These are phyloP conservation scores for Pestalotiopsis sp. DNA, from an alignment of 2,329 filamentous ascomycete species.

Conservation along the genomic window DNA sequence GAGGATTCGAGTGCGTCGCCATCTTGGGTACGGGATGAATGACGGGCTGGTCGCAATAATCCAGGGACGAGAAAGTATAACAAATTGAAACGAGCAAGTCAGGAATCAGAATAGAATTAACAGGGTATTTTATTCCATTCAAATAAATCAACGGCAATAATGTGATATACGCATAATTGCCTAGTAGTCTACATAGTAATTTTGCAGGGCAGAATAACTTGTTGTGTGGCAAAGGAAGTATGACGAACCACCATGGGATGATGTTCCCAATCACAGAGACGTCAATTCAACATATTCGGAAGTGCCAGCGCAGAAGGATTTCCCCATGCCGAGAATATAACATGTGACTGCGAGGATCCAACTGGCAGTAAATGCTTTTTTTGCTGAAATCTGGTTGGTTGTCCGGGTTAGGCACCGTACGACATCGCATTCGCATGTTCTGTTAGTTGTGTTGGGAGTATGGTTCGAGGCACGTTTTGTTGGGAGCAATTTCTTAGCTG, in stretches of 20 bases:
- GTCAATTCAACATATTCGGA: background rate
- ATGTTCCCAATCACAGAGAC: background rate
- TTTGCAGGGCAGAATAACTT: background rate
- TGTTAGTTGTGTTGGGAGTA: background rate
- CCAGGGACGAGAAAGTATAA: background rate
- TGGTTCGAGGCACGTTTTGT: background rate
- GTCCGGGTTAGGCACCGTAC: background rate
- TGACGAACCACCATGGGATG: background rate
- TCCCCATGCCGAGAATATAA: background rate
- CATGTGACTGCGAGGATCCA: background rate
- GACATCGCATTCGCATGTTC: background rate
- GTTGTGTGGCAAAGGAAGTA: background rate
- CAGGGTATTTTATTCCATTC: background rate
- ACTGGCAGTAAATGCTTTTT: background rate
- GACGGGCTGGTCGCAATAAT: background rate
- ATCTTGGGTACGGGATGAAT: background rate
- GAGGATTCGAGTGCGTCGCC: background rate
- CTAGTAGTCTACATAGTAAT: background rate
- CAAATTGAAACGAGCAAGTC: background rate
- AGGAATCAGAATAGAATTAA: background rate
- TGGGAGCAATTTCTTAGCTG: background rate
- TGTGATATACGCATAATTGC: background rate
- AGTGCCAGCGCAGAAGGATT: background rate
- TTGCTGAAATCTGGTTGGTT: background rate
- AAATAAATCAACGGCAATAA: background rate